Evolutionary conservation across 2,329 filamentous ascomycete species (phyloP).

Genomic region (Aureobasidium vineae): DNA sequence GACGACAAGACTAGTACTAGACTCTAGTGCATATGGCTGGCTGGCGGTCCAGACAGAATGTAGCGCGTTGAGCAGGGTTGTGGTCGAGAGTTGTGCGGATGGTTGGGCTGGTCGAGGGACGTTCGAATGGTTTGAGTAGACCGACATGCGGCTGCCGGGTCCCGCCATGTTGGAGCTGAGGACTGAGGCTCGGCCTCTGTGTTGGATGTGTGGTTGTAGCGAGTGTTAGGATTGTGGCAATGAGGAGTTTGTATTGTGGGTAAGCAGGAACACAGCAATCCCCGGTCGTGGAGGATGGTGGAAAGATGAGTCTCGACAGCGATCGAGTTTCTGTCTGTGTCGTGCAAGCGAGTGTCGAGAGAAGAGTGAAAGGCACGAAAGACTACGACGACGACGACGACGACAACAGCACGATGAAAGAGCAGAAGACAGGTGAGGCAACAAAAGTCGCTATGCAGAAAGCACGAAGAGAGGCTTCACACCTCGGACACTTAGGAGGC

Average conservation of each 20-base stretch:
- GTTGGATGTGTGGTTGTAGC: background rate
- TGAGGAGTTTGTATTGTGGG: background rate
- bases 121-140: conserved; percentile 61
- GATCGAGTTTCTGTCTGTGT: conserved; percentile 1
- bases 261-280: background rate
- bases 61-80: conserved; percentile 84
- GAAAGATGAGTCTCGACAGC: background rate
- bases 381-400: background rate
- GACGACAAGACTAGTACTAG: conserved; percentile 85
- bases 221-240: conserved; percentile 8
- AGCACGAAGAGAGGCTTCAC: background rate
- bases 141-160: conserved; percentile 56
- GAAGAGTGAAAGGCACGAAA: background rate
- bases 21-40: conserved; percentile 82
- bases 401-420: conserved; percentile 2
- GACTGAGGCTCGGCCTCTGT: conserved; percentile 10
- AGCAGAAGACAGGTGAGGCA: conserved; percentile 17
- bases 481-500: conserved; percentile 1
- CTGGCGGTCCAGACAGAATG: conserved; percentile 84
- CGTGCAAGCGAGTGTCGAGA: conserved; percentile 20
- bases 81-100: conserved; percentile 81
- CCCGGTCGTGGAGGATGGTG: background rate
- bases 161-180: conserved; percentile 47
- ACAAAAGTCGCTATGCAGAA: conserved; percentile 17
- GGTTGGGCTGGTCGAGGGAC: conserved; percentile 60